Evolutionary conservation across 768 basidiomycete species (phyloP).

Genomic region (Cubamyces lactineus): DNA sequence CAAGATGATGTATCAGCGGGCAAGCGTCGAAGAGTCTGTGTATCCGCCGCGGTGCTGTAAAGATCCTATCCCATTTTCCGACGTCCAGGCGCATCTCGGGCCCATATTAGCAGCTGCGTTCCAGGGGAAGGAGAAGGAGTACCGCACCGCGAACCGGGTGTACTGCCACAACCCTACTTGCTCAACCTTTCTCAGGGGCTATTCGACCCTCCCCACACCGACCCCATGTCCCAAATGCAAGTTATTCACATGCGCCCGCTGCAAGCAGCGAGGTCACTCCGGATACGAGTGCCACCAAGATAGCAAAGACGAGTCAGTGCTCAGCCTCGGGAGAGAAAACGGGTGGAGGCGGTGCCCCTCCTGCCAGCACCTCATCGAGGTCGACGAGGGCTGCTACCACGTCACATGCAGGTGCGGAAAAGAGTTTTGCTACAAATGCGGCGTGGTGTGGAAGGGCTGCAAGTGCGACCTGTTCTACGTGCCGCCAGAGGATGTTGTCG

Average conservation of each 20-base stretch:
- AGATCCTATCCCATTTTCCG: constrained; percentile 7
- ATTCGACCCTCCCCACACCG: not conserved
- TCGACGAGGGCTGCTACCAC: constrained; percentile 32
- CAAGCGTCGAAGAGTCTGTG: constrained; percentile 24
- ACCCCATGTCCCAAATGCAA: not conserved
- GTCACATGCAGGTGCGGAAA: constrained; percentile 33
- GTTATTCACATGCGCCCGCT: not conserved
- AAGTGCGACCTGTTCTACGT: constrained; percentile 14
- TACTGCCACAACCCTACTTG: constrained; percentile 26
- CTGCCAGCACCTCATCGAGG: constrained; percentile 28
- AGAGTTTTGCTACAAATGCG: constrained; percentile 30
- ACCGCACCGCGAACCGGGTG: constrained; percentile 24
- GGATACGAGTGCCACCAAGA: constrained; percentile 9
- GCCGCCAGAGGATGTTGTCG: not conserved
- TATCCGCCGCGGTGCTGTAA: constrained; percentile 30
- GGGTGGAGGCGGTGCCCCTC: constrained; percentile 30
- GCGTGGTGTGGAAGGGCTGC: constrained; percentile 32
- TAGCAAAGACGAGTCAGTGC: constrained; percentile 12
- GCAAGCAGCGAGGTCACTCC: constrained; percentile 6
- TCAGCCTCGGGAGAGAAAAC: constrained; percentile 18
- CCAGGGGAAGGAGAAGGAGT: constrained; percentile 23
- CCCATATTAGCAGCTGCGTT: constrained; percentile 3
- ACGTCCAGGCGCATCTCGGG: constrained; percentile 11
- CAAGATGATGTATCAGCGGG: constrained; percentile 24
- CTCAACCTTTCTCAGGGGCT: constrained; percentile 27